Base-by-base conservation (phyloP, 306 rosid genomes). In the Vigna radiata region DNA sequence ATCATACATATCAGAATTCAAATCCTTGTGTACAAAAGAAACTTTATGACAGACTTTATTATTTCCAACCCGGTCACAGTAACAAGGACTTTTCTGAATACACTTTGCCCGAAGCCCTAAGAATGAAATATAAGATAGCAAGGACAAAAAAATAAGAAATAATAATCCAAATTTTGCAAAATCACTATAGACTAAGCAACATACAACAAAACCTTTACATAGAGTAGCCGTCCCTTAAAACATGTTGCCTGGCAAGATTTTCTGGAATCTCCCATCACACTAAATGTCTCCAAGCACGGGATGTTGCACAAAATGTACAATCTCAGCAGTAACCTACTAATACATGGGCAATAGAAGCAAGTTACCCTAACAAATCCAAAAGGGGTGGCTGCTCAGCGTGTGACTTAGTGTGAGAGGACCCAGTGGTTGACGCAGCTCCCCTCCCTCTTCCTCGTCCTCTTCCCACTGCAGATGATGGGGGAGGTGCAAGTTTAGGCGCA, bases 391-490 rank as follows among this genome's bases (percentile, higher is more conserved):
- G 89, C 75, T 83, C 97, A 53, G 90, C 71, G 43, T 62, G 77
- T 53, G 93, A 77, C 83, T 84, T 92, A 58, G 82, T 69, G 64
- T 85, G 87, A 77, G 90, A 82, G 58, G 92, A 56, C 47, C 88
- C 84, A 63, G 81, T 44, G 64, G 85, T 71, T 59, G 96, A 81
- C 36, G 72, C 55, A 60, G 73, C 60, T 77, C 89, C 96, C 73
- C 92, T 87, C 67, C 97, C 98, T 81, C 98, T 89, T 16, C 96
- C 99, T 82, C 97, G 82, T 71, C 98, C 98, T 87, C 98, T 88
- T 68, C 97, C 98, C 49, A 90, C 88, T 9, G 96, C 60, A 41
- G 88, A 88, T 73, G 94, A 82, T 3, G 99, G 99, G 11, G 99
- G 98, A 3, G 99, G 99, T 10, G 97, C 99, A 19, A 96, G 97